A percentile compares a stretch with the other conserved stretches of the same genome.
These are phyloP conservation scores for Xenoacremonium recifei DNA, from an alignment of 2,329 filamentous ascomycete genomes.

Conservation along the genomic window DNA sequence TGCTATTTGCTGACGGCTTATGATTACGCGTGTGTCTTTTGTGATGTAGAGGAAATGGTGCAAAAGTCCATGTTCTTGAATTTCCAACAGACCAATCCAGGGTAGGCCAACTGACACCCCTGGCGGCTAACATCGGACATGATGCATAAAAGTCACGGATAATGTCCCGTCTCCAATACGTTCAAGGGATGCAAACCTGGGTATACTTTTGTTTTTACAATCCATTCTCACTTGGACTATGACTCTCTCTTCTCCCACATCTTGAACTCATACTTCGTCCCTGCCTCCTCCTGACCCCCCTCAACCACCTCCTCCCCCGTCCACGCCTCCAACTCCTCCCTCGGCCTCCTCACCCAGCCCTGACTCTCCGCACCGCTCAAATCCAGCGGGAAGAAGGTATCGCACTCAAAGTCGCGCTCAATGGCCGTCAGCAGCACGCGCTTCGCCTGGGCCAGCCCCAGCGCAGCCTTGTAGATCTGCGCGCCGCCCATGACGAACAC, in stretches of 20 bases:
- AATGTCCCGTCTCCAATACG: too few species aligned
- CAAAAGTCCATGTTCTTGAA: too few species aligned
- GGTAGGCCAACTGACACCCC: too few species aligned
- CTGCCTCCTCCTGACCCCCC: constrained; percentile 60
- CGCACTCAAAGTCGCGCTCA: constrained; percentile 68
- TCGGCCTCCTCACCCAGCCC: constrained; percentile 54
- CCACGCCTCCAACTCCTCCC: constrained; percentile 58
- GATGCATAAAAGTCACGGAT: too few species aligned
- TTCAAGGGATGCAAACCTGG: too few species aligned
- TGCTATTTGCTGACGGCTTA: too few species aligned
- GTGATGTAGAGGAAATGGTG: too few species aligned
- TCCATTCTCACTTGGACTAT: too few species aligned
- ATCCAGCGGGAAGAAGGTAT: constrained; percentile 68
- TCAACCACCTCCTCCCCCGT: constrained; percentile 62
- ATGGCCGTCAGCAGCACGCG: constrained; percentile 71
- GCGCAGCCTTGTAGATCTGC: constrained; percentile 75
- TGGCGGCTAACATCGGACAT: too few species aligned
- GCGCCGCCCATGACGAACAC: constrained; percentile 89
- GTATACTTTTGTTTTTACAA: too few species aligned
- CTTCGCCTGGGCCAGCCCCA: constrained; percentile 56
- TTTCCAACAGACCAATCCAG: too few species aligned
- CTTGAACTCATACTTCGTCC: constrained; percentile 67
- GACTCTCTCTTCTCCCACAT: constrained; percentile 62
- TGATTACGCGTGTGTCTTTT: too few species aligned
- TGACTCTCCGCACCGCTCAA: constrained; percentile 41